Base-by-base conservation (phyloP, 2,329 filamentous ascomycete species). In the Apiospora arundinis region DNA sequence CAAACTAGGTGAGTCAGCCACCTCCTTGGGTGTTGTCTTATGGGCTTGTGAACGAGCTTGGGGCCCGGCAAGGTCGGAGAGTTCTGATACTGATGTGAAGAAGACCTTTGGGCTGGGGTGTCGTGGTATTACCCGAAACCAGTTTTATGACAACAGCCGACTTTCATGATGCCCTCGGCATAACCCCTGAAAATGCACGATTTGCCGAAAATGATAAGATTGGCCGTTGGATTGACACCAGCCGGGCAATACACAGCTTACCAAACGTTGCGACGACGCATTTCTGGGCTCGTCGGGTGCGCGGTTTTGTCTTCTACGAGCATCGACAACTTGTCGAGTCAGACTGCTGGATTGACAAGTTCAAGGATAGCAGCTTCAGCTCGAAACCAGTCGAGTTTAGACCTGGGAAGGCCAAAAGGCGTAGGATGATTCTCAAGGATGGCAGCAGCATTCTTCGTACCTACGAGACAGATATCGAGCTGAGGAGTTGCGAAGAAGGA, bases 401-500 rank as follows among this genome's bases (percentile, higher is more conserved):
- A 63, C 45, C 44, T 14, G 9, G 9, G 2, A 60, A 52, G n/a
- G 56, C 9, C 40, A 49, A 52, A 56, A 60, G 23, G 46, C 21
- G 32, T 21, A 46, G 14, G 42, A 42, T 69, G 9, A 37, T 73
- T 23, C 70, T 76, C 1, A 32, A 28, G 25, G 72, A 75, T 67
- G 72, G 73, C 8, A 75, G 77, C 69, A 78, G 76, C 60, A 78
- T 89, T 42, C 75, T 90, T 32, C 85, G 87, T n/a, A 84, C 85
- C 12, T 86, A 85, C 73, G 81, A 83, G 71, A 82, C 83, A 67
- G 85, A 87, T 44, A 74, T 88, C 37, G 87, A 89, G 76, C 78
- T 90, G 44, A 75, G 84, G 40, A 80, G 80, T 16, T 72, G 74
- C 42, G 68, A 75, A 44, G 67, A 74, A 70, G 70, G 71, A 40